Percentiles rank a stretch among this genome's conserved stretches.
phyloP scores from a whole-genome alignment of 176 grass and related monocot species.

The Aegilops tauschii region DNA sequence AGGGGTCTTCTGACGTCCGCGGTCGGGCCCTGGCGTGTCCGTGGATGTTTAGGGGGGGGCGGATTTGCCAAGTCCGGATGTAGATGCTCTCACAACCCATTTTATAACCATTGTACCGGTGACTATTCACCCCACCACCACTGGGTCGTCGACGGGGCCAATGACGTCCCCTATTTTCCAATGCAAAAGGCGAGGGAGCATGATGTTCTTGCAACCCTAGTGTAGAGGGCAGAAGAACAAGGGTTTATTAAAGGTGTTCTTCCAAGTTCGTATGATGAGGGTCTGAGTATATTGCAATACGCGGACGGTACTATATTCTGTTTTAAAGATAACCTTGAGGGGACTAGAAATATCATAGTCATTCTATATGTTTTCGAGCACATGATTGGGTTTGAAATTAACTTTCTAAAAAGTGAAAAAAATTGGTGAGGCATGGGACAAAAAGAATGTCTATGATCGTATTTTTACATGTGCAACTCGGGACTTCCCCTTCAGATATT shows the following conservation, averaged over 20 bases:
- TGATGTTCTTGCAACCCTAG: neutral
- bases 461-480: neutral
- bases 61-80: no score
- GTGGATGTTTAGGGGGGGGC: no score
- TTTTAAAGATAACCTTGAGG: neutral
- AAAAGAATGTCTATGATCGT: neutral
- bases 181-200: no score
- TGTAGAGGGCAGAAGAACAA: neutral
- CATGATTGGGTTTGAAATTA: neutral
- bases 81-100: no score
- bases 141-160: no score
- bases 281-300: neutral
- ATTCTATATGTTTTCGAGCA: neutral
- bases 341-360: neutral
- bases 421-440: neutral
- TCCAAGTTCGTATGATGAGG: neutral
- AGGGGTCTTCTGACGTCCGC: no score
- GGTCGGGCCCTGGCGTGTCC: no score
- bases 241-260: neutral
- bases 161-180: no score
- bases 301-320: neutral
- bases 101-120: no score
- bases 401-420: neutral
- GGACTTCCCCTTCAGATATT: neutral
- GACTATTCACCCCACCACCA: no score